These are phyloP conservation scores for Vigna angularis DNA, from an alignment of 306 rosid genomes.

Conservation along the genomic window DNA sequence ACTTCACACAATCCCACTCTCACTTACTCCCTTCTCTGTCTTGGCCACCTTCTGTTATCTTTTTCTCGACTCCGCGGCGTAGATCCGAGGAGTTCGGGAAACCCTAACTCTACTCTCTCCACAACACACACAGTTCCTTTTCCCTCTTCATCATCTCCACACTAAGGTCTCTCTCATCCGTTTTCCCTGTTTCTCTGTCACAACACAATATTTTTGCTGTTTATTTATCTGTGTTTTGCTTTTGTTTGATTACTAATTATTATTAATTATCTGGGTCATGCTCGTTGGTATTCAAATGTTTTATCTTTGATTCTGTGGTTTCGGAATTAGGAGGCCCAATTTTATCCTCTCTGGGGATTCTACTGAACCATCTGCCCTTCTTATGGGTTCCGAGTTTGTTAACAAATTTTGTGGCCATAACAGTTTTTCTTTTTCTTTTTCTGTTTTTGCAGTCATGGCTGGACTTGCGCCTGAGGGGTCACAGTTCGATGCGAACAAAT, in stretches of 20 bases:
- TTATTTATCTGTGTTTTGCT: background rate
- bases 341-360: background rate
- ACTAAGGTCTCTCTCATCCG: constrained; percentile 23
- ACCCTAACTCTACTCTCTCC: constrained; percentile 49
- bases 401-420: background rate
- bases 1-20: background rate
- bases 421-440: background rate
- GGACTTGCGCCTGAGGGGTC: constrained; percentile 72
- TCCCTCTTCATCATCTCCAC: background rate
- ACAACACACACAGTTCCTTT: background rate
- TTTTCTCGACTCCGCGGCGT: constrained; percentile 68
- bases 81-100: constrained; percentile 86
- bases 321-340: background rate
- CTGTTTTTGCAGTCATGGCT: constrained; percentile 65
- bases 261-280: background rate
- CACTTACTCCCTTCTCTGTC: background rate
- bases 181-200: background rate
- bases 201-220: background rate
- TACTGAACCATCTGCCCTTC: background rate
- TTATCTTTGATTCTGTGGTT: background rate
- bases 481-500: constrained; percentile 64
- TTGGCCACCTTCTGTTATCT: background rate
- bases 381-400: background rate
- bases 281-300: background rate
- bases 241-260: background rate